phyloP scores from a whole-genome alignment of 768 basidiomycete species.

The Auricularia heimuer region DNA sequence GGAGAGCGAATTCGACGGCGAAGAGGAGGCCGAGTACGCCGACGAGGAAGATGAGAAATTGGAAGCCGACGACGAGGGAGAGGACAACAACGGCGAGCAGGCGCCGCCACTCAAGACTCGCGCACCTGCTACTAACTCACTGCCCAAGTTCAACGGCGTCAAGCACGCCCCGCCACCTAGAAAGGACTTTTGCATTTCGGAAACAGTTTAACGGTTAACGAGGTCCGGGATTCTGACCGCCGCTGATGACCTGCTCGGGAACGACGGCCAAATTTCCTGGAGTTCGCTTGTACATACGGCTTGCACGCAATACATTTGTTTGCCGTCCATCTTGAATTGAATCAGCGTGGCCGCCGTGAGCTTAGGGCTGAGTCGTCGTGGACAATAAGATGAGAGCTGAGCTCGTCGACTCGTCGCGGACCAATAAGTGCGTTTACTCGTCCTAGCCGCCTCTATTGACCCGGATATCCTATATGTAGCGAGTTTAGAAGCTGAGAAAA shows the following conservation, averaged over 20 bases:
- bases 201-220: slow-evolving; percentile 73
- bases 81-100: slow-evolving; percentile 52
- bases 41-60: slow-evolving; percentile 51
- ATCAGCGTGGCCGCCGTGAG: too few species aligned
- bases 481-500: too few species aligned
- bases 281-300: slow-evolving; percentile 39
- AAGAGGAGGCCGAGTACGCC: slow-evolving; percentile 44
- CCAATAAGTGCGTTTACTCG: too few species aligned
- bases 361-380: too few species aligned
- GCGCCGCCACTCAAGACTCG: slow-evolving; percentile 14
- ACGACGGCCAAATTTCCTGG: slow-evolving; percentile 96
- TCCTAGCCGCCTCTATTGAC: too few species aligned
- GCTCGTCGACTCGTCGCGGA: too few species aligned
- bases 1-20: slow-evolving; percentile 59
- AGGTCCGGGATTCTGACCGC: slow-evolving; percentile 90
- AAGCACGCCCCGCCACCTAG: slow-evolving; percentile 11
- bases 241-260: slow-evolving; percentile 96
- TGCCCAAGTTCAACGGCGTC: not conserved
- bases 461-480: too few species aligned
- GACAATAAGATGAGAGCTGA: too few species aligned
- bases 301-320: too few species aligned
- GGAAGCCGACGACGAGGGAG: slow-evolving; percentile 57
- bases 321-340: too few species aligned
- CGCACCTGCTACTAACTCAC: not conserved
- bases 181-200: slow-evolving; percentile 67